Evolutionary conservation across 1,284 basidiomycete species (phyloP), one percentile per base, ranked within the genome.

Genomic region (Cryptococcus maquisensis): DNA sequence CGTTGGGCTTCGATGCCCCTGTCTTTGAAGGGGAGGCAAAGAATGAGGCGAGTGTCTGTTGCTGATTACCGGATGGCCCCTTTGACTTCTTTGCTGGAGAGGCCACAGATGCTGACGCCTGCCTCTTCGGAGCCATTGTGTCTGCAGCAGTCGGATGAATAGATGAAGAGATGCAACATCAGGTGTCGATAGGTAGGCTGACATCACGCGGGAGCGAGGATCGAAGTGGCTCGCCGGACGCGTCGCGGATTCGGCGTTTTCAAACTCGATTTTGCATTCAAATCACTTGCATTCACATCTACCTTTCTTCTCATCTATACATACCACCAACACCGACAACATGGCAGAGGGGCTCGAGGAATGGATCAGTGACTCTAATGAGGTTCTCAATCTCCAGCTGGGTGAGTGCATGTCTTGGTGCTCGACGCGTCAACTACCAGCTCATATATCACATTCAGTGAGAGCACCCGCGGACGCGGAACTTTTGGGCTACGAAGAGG

Each of bases 311-410:
- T 10, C 28, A 32, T 32, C 28, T 32, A 8, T 32, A 6, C 28
- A 32, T 32, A 6, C 28, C 28, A 6, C 10, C 28, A 32, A 32
- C 28, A 32, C 28, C 28, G 10, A 10, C 28, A 32, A 16, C 21
- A 71, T 68, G 65, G 43, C 63, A 7, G 60, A 67, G 36, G 62
- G 60, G 28, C 60, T 72, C 49, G 61, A 63, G 32, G 71, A 68
- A 47, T 79, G 75, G 75, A 57, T 77, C 20, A 57, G 65, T 9
- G 71, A 88, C 76, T 84, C 90, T n/a, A 94, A 87, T 67, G 82
- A 88, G 59, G 86, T 86, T 1, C 75, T 92, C 15, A 78, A 76
- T 7, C 77, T 93, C 32, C 86, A 85, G 47, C 76, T 92, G 43
- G 85, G 90, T 90, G 56, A 59, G 79, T 65, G 35, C 10, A n/a